Evolutionary conservation across 2,329 filamentous ascomycete genomes (phyloP).

Genomic region (Penicillium janthinellum): DNA sequence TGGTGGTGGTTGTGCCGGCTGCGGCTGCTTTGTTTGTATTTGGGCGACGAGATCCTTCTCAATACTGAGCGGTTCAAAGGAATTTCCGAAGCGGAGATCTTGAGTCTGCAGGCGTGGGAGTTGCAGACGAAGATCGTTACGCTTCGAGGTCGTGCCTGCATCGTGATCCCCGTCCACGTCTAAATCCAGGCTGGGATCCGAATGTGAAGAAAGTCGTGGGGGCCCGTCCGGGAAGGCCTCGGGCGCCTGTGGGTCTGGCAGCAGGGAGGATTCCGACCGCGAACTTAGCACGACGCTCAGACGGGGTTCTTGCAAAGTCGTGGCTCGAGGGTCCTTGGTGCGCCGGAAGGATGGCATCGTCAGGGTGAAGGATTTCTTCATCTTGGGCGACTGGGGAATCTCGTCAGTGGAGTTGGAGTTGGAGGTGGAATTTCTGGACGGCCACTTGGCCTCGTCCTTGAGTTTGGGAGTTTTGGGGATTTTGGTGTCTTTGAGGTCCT

Average conservation of each 20-base stretch:
- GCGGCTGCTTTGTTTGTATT: background rate
- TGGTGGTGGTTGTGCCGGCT: background rate
- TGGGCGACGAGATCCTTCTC: background rate
- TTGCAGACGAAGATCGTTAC: constrained; percentile 20
- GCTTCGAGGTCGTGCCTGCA: constrained; percentile 9
- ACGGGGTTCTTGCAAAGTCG: background rate
- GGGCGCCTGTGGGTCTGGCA: constrained; percentile 9
- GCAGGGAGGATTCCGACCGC: constrained; percentile 14
- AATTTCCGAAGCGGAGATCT: constrained; percentile 8
- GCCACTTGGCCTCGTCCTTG: background rate
- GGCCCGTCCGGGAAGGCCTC: constrained; percentile 5
- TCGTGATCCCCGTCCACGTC: background rate
- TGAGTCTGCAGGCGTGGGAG: constrained; percentile 26
- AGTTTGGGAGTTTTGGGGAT: background rate
- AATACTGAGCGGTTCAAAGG: constrained; percentile 10
- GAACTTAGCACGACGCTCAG: constrained; percentile 7
- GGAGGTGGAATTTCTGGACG: background rate
- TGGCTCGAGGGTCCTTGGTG: background rate
- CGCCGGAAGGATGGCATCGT: constrained; percentile 13
- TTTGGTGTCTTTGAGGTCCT: background rate
- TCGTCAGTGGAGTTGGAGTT: background rate
- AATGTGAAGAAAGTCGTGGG: constrained; percentile 4
- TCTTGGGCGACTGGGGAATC: background rate
- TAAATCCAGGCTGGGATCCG: constrained; percentile 9
- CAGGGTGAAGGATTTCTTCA: constrained; percentile 14